These are phyloP conservation scores for Plantago elongata DNA, from an alignment of 257 asterid species.

Conservation along the genomic window DNA sequence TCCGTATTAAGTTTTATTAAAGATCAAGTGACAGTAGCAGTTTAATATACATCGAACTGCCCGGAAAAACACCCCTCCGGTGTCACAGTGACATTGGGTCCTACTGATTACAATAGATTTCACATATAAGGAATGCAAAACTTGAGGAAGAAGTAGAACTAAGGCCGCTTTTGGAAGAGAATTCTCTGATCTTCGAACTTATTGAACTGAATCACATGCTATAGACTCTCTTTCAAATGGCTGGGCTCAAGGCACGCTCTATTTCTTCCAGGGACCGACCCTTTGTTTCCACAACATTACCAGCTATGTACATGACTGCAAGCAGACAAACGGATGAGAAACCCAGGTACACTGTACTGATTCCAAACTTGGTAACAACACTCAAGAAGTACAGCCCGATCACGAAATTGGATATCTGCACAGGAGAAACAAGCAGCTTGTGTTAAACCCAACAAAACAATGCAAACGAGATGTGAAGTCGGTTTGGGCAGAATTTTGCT, in stretches of 20 bases:
- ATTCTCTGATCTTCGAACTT: not conserved
- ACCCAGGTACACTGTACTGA: slow-evolving; percentile 85
- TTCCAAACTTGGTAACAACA: slow-evolving; percentile 74
- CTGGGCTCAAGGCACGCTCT: slow-evolving; percentile 63
- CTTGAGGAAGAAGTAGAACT: not conserved
- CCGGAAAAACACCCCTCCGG: not conserved
- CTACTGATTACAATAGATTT: not conserved
- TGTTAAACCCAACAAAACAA: not conserved
- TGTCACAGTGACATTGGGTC: slow-evolving; percentile 1
- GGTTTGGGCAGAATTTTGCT: slow-evolving; percentile 19
- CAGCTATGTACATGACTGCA: slow-evolving; percentile 69
- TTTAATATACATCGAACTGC: slow-evolving; percentile 20
- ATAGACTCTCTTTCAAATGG: slow-evolving; percentile 33
- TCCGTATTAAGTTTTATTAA: slow-evolving; percentile 10
- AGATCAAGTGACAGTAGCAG: slow-evolving; percentile 1
- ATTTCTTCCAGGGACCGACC: slow-evolving; percentile 92
- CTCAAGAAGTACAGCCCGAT: slow-evolving; percentile 92
- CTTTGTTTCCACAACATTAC: slow-evolving; percentile 84
- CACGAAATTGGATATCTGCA: slow-evolving; percentile 78
- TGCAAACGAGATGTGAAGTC: not conserved
- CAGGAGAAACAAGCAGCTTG: slow-evolving; percentile 1
- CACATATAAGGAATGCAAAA: not conserved
- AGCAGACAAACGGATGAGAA: slow-evolving; percentile 67
- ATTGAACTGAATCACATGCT: not conserved
- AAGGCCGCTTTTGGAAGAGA: not conserved